Evolutionary conservation across 495 filamentous ascomycete species (phyloP).

Genomic region (Daldinia bambusicola): DNA sequence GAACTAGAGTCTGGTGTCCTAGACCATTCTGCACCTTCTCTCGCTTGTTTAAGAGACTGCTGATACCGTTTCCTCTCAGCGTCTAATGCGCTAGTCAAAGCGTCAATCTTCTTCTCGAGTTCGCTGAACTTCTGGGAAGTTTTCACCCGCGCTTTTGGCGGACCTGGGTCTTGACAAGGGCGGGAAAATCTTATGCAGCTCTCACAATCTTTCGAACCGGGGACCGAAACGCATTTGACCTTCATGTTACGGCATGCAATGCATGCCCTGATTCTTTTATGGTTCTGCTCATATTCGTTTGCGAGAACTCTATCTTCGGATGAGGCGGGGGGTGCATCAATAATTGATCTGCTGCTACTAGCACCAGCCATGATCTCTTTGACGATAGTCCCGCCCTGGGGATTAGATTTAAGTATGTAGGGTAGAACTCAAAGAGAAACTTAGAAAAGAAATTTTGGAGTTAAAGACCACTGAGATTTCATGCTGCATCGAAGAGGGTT

Average conservation of each 20-base stretch:
- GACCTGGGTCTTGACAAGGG: conserved; percentile 38
- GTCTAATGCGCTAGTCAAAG: conserved; percentile 33
- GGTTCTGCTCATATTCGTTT: conserved; percentile 15
- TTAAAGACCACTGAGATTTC: background rate
- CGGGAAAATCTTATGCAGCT: conserved; percentile 33
- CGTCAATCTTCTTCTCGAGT: conserved; percentile 39
- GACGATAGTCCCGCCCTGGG: background rate
- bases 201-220: conserved; percentile 34
- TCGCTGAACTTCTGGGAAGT: conserved; percentile 38
- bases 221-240: conserved; percentile 39
- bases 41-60: conserved; percentile 14
- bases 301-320: conserved; percentile 20
- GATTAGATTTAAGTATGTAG: background rate
- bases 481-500: background rate
- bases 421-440: background rate
- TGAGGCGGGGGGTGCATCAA: background rate
- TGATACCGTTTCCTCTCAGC: conserved; percentile 30
- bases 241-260: conserved; percentile 41
- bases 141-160: conserved; percentile 37
- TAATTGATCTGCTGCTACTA: background rate
- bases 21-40: conserved; percentile 21
- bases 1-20: conserved; percentile 28
- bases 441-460: background rate
- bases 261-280: conserved; percentile 33
- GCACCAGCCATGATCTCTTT: conserved; percentile 8